Evolutionary conservation across 345 rosid genomes (phyloP).

Genomic region (Excoecaria cochinchinensis): DNA sequence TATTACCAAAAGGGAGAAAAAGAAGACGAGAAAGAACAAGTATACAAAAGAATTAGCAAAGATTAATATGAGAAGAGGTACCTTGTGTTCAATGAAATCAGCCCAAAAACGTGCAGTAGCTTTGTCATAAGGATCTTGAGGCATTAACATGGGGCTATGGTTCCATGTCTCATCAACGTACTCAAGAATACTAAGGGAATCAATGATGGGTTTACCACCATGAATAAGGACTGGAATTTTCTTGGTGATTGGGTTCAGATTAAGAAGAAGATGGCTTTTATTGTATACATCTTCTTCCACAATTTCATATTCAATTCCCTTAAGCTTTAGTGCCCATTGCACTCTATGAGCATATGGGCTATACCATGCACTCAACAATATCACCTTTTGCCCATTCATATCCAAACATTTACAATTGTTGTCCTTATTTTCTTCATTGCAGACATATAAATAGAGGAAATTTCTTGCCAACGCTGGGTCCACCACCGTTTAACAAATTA

Average conservation of each 20-base stretch:
- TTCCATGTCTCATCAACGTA: conserved; percentile 15
- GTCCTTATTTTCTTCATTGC: not conserved
- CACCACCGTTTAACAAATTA: too few relatives aligned
- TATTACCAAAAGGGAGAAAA: not conserved
- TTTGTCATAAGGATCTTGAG: conserved; percentile 10
- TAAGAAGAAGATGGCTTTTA: conserved; percentile 3
- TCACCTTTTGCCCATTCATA: not conserved
- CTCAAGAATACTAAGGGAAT: not conserved
- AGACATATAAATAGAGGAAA: not conserved
- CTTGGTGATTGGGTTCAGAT: not conserved
- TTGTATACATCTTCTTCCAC: not conserved
- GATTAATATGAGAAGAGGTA: not conserved
- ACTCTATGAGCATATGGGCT: conserved; percentile 3
- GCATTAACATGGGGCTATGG: not conserved
- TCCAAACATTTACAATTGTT: not conserved
- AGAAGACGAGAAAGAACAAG: not conserved
- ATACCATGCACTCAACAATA: not conserved
- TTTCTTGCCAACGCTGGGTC: too few relatives aligned
- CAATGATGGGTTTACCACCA: conserved; percentile 4
- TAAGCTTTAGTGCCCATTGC: not conserved
- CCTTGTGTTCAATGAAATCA: conserved; percentile 1
- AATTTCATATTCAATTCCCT: not conserved
- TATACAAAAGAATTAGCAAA: not conserved
- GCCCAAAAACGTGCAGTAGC: conserved; percentile 1
- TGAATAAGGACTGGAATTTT: conserved; percentile 7